phyloP scores from a whole-genome alignment of 306 rosid species.

The Cucurbita argyrosperma region DNA sequence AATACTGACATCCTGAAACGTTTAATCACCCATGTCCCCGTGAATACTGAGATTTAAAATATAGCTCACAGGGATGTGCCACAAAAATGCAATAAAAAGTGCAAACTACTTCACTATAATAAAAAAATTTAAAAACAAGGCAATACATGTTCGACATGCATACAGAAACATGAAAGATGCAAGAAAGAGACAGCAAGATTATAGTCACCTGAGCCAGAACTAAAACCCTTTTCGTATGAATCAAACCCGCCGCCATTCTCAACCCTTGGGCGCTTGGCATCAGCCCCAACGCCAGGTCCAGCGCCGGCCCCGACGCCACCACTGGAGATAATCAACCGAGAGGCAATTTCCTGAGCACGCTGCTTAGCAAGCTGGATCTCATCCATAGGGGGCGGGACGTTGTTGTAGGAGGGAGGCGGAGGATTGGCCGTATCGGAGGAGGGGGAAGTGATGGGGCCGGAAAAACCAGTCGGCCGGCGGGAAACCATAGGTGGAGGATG shows the following conservation, averaged over 20 bases:
- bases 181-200: background rate
- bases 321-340: slow-evolving; percentile 41
- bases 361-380: slow-evolving; percentile 83
- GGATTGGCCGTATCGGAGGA: slow-evolving; percentile 32
- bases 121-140: background rate
- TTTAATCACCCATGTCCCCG: background rate
- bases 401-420: slow-evolving; percentile 35
- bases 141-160: background rate
- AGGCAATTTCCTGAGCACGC: slow-evolving; percentile 89
- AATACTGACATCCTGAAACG: background rate
- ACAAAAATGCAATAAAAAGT: background rate
- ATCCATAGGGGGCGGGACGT: slow-evolving; percentile 51
- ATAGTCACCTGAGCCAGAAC: slow-evolving; percentile 20
- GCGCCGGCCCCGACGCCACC: background rate
- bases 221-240: slow-evolving; percentile 41
- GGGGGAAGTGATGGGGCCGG: slow-evolving; percentile 37
- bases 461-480: slow-evolving; percentile 55
- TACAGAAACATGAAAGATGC: background rate
- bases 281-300: slow-evolving; percentile 14
- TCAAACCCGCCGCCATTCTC: slow-evolving; percentile 74
- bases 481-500: slow-evolving; percentile 22
- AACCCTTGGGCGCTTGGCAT: slow-evolving; percentile 63
- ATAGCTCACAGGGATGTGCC: no score
- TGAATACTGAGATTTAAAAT: background rate
- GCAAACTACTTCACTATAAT: background rate